phyloP scores from a whole-genome alignment of 2,329 filamentous ascomycete genomes.

The Fonsecaea erecta region DNA sequence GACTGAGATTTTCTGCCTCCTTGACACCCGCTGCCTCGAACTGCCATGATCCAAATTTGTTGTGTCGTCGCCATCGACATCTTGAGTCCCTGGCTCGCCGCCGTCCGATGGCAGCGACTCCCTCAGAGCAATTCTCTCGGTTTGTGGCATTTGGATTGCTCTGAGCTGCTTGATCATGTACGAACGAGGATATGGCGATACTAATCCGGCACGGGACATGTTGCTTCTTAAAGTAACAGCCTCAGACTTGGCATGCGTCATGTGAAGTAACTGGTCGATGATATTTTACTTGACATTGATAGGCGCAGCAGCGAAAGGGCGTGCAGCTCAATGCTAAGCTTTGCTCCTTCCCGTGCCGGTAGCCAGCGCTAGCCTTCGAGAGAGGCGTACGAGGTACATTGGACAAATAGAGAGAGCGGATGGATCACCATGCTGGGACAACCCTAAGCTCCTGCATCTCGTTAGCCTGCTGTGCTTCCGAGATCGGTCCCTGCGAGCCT shows the following conservation, averaged over 20 bases:
- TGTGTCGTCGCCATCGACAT: not conserved
- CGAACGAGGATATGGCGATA: not conserved
- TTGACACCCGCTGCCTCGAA: not conserved
- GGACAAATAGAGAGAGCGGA: too few species aligned
- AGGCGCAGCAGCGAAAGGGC: not conserved
- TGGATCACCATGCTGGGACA: too few species aligned
- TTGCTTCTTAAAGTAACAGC: not conserved
- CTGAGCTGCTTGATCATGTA: not conserved
- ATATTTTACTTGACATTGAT: not conserved
- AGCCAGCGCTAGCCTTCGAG: not conserved
- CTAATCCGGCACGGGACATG: not conserved
- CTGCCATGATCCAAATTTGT: not conserved
- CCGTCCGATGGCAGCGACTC: not conserved
- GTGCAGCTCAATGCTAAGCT: not conserved
- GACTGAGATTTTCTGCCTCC: slow-evolving; percentile 42
- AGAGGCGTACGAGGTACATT: not conserved
- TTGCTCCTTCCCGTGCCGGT: not conserved
- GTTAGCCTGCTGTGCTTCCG: not conserved
- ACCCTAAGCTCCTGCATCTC: too few species aligned
- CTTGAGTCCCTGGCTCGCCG: not conserved
- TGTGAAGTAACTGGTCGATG: not conserved
- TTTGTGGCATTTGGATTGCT: not conserved
- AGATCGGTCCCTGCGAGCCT: not conserved
- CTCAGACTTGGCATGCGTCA: not conserved
- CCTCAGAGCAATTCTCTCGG: not conserved